phyloP scores from a whole-genome alignment of 257 asterid genomes.

The Buddleja alternifolia region DNA sequence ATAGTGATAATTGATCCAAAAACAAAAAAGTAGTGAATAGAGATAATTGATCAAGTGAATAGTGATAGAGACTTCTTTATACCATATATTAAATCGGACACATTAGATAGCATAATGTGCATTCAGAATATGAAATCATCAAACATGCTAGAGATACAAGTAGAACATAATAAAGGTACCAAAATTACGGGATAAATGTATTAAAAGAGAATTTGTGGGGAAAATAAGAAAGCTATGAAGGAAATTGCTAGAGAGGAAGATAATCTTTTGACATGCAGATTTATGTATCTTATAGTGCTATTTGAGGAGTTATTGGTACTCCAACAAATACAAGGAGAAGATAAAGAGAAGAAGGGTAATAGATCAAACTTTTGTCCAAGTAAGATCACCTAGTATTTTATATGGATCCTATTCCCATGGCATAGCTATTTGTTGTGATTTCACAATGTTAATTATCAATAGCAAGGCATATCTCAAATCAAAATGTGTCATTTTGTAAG shows the following conservation, averaged over 20 bases:
- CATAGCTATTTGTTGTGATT: neutral
- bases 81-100: neutral
- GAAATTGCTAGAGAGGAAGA: neutral
- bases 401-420: too few species aligned
- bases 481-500: neutral
- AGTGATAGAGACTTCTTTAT: too few species aligned
- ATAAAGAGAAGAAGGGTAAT: neutral
- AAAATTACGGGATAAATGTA: slow-evolving; percentile 7
- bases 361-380: neutral
- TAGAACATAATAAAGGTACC: neutral
- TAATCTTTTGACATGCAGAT: neutral
- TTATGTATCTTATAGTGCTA: neutral
- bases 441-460: neutral
- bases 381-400: neutral
- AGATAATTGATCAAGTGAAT: too few species aligned
- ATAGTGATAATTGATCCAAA: too few species aligned
- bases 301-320: neutral
- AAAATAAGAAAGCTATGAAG: slow-evolving; percentile 1
- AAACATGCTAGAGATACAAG: neutral
- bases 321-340: slow-evolving; percentile 7
- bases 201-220: slow-evolving; percentile 16
- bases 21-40: too few species aligned
- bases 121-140: neutral
- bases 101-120: neutral
- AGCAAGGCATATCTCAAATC: neutral